A percentile compares a stretch with the other conserved stretches of the same genome.
phyloP scores from a whole-genome alignment of 2,329 filamentous ascomycete species.

The Xylariaceae sp. region DNA sequence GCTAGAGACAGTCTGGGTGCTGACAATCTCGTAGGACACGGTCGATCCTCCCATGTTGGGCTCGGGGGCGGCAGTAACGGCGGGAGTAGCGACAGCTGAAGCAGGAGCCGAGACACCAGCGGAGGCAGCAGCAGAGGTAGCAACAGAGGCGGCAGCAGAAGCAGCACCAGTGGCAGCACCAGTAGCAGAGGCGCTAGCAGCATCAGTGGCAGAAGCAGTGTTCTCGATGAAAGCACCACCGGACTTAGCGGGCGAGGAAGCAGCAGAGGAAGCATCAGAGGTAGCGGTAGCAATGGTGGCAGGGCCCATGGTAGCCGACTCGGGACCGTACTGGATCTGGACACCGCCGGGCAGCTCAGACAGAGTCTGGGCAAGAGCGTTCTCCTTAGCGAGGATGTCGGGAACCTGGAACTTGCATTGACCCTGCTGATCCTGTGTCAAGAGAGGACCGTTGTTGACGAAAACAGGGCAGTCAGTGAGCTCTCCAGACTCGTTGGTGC shows the following conservation, averaged over 20 bases:
- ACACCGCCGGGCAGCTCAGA: slow-evolving; percentile 62
- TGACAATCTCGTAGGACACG: slow-evolving; percentile 37
- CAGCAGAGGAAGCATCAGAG: not conserved
- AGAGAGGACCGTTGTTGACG: slow-evolving; percentile 44
- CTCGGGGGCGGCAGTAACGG: slow-evolving; percentile 30
- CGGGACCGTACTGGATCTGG: slow-evolving; percentile 36
- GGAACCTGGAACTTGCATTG: slow-evolving; percentile 62
- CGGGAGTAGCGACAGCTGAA: slow-evolving; percentile 25
- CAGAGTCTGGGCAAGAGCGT: slow-evolving; percentile 37
- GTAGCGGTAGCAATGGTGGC: slow-evolving; percentile 19
- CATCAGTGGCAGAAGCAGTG: slow-evolving; percentile 13
- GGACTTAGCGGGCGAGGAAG: slow-evolving; percentile 18
- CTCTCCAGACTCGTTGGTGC: slow-evolving; percentile 64
- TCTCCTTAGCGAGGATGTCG: slow-evolving; percentile 49
- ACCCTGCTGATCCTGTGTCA: slow-evolving; percentile 48
- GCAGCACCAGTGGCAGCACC: not conserved
- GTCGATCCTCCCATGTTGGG: slow-evolving; percentile 18
- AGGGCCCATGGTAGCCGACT: slow-evolving; percentile 25
- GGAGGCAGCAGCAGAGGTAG: slow-evolving; percentile 13
- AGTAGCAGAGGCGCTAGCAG: slow-evolving; percentile 6
- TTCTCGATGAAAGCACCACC: slow-evolving; percentile 33
- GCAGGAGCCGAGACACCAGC: slow-evolving; percentile 9
- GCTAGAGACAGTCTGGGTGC: slow-evolving; percentile 50
- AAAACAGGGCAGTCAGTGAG: slow-evolving; percentile 75
- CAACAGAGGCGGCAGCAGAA: slow-evolving; percentile 7